These are phyloP conservation scores for Draba incana DNA, from an alignment of 345 rosid species.

Conservation along the genomic window DNA sequence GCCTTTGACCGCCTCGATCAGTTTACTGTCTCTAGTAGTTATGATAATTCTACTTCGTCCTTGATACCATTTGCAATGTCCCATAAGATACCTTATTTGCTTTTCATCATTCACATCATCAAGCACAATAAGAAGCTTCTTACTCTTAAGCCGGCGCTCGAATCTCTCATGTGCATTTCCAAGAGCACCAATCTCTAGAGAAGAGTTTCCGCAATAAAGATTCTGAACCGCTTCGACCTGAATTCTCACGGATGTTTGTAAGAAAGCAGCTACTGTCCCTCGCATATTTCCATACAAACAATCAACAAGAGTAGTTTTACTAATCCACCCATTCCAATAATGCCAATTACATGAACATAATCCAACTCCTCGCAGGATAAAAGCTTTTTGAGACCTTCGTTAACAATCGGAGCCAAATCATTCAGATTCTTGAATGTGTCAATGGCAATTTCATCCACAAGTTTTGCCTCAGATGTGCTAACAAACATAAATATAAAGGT, in stretches of 20 bases:
- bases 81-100: constrained; percentile 33
- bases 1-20: constrained; percentile 35
- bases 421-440: constrained; percentile 39
- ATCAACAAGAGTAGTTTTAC: constrained; percentile 60
- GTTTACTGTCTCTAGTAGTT: constrained; percentile 43
- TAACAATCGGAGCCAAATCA: constrained; percentile 21
- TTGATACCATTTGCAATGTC: constrained; percentile 37
- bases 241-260: constrained; percentile 46
- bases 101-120: constrained; percentile 40
- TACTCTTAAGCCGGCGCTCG: no score
- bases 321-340: constrained; percentile 60
- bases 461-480: constrained; percentile 41
- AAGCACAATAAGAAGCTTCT: constrained; percentile 44
- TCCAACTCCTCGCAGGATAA: constrained; percentile 19
- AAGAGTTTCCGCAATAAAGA: constrained; percentile 33
- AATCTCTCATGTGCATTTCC: constrained; percentile 39
- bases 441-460: constrained; percentile 39
- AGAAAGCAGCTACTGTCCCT: constrained; percentile 49
- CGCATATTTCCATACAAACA: constrained; percentile 46
- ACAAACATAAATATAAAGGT: constrained; percentile 5
- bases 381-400: constrained; percentile 24
- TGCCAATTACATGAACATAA: constrained; percentile 44
- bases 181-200: constrained; percentile 30
- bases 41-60: constrained; percentile 42
- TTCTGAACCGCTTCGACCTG: constrained; percentile 22